Evolutionary conservation across 768 basidiomycete genomes (phyloP).

Genomic region (Cystobasidiopsis lactophilus): DNA sequence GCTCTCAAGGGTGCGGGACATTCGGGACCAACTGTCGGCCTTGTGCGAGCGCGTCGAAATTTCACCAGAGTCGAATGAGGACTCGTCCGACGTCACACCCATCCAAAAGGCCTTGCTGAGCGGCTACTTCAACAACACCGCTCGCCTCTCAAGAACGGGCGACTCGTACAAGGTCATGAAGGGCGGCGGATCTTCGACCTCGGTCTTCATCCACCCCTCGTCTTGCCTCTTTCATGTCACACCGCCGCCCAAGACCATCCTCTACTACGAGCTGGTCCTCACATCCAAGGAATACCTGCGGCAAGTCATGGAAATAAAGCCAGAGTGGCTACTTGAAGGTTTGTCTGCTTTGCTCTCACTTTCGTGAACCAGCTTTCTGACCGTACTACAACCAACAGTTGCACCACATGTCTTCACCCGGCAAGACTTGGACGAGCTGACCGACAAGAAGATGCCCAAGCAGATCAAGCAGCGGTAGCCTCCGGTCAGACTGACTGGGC

Average conservation of each 20-base stretch:
- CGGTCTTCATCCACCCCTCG: constrained; percentile 89
- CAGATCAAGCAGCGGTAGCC: too few relatives aligned
- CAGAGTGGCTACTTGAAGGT: constrained; percentile 80
- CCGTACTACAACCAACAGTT: constrained; percentile 34
- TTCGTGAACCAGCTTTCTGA: not conserved
- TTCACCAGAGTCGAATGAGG: constrained; percentile 63
- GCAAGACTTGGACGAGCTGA: constrained; percentile 24
- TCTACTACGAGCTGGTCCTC: constrained; percentile 95
- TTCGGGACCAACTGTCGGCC: constrained; percentile 71
- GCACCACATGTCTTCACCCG: constrained; percentile 90
- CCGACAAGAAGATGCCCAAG: constrained; percentile 11
- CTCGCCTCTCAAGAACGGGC: constrained; percentile 78
- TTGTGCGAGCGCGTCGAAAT: constrained; percentile 95
- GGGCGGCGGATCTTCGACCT: constrained; percentile 37
- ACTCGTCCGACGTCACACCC: constrained; percentile 74
- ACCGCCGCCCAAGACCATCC: constrained; percentile 66
- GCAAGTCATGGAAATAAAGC: constrained; percentile 97
- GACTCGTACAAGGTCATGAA: constrained; percentile 89
- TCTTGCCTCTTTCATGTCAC: constrained; percentile 87
- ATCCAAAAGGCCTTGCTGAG: constrained; percentile 87
- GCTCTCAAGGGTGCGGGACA: constrained; percentile 78
- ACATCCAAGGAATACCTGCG: constrained; percentile 94
- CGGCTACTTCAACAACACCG: constrained; percentile 31
- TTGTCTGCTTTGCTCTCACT: constrained; percentile 18
- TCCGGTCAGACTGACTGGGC: too few relatives aligned